Conservation (phyloP, 2,329 filamentous ascomycete species). For the Pseudocercospora eumusae region DNA sequence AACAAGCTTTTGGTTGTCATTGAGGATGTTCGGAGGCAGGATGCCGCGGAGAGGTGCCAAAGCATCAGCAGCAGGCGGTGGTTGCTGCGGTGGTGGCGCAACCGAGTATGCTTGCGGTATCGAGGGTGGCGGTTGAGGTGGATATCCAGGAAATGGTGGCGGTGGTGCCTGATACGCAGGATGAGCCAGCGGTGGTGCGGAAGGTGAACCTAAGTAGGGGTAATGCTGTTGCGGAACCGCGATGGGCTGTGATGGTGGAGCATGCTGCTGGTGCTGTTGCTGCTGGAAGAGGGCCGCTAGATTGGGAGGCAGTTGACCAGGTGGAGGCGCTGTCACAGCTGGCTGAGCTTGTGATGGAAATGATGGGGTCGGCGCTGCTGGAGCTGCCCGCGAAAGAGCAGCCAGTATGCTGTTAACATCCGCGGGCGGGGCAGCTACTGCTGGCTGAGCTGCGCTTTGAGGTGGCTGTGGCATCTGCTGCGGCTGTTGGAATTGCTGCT, state of each 20-base stretch:
- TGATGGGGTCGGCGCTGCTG: constrained; percentile 28
- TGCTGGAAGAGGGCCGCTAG: constrained; percentile 33
- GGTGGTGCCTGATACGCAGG: constrained; percentile 28
- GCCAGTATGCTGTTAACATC: constrained; percentile 43
- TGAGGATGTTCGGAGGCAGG: constrained; percentile 43
- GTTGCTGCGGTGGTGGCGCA: constrained; percentile 63
- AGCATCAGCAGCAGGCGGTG: constrained; percentile 32
- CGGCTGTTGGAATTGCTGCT: constrained; percentile 20
- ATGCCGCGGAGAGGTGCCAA: constrained; percentile 36
- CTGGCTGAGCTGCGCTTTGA: constrained; percentile 19
- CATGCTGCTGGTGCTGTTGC: constrained; percentile 17
- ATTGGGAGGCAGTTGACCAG: constrained; percentile 32
- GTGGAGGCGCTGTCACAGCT: constrained; percentile 25
- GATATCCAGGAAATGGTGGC: constrained; percentile 30
- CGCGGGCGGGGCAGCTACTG: constrained; percentile 27
- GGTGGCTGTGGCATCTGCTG: constrained; percentile 22
- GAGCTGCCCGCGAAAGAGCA: constrained; percentile 37
- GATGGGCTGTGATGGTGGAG: constrained; percentile 10
- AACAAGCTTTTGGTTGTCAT: constrained; percentile 56
- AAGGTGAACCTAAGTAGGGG: constrained; percentile 23
- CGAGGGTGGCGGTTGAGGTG: constrained; percentile 39
- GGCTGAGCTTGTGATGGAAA: constrained; percentile 26
- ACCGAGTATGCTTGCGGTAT: constrained; percentile 41
- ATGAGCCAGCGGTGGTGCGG: constrained; percentile 22
- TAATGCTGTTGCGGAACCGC: constrained; percentile 24